These are phyloP conservation scores for Kluyveromyces nonfermentans DNA, from an alignment of 805 yeast genomes.

Conservation along the genomic window DNA sequence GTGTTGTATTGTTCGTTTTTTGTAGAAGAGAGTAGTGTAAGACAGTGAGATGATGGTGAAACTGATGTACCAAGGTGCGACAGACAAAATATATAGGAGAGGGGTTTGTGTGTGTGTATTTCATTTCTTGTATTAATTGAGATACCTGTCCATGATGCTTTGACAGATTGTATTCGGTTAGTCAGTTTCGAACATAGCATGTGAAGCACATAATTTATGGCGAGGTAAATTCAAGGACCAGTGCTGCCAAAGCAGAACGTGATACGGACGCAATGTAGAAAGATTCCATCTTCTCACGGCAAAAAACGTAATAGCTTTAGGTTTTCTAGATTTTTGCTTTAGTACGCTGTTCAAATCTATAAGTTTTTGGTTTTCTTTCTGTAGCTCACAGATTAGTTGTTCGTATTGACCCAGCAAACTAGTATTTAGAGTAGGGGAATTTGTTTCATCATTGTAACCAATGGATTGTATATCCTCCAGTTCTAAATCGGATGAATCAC, in stretches of 20 bases:
- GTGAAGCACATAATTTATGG: neutral
- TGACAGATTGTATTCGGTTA: neutral
- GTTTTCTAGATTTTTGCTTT: neutral
- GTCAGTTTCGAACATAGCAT: neutral
- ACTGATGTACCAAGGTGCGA: neutral
- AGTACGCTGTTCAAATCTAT: neutral
- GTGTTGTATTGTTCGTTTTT: neutral
- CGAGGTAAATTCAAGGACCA: neutral
- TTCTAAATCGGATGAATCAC: neutral
- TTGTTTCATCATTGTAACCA: neutral
- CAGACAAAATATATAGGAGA: neutral
- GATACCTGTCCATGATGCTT: too few species aligned
- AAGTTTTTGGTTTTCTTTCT: neutral
- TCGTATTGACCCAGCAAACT: constrained; percentile 1
- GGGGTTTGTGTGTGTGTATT: neutral
- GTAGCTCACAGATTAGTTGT: neutral
- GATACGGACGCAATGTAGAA: neutral
- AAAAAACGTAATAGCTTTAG: neutral
- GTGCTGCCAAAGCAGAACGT: constrained; percentile 1
- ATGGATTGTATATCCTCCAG: neutral
- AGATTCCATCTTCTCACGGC: neutral
- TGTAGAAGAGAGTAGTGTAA: too few species aligned
- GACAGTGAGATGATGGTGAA: neutral
- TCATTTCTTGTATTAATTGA: too few species aligned
- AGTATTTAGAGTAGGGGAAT: neutral